Evolutionary conservation across 2,329 filamentous ascomycete genomes (phyloP), one percentile per base, ranked within the genome.

Genomic region (Pyrenophora teres): DNA sequence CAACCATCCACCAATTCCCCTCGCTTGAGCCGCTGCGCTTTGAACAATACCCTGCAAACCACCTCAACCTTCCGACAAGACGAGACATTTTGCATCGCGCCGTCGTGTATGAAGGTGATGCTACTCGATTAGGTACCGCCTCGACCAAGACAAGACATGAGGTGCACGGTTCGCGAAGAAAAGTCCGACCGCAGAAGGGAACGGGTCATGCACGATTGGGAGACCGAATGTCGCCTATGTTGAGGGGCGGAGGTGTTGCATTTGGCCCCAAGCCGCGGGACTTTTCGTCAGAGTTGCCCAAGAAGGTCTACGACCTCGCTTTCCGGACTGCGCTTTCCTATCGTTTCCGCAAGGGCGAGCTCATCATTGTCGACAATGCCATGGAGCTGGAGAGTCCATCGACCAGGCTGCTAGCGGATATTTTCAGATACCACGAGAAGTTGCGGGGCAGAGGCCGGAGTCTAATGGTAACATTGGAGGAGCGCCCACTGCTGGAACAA

Each of bases 241-340:
- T 91, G 36, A 82, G 82, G 56, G 94, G 94, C 59, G 94, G 94
- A 75, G 93, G 92, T 75, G 93, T 95, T 64, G 80, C 86, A 0
- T 90, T 92, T 68, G 94, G 94, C n/a, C 94, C 94, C 23, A 87
- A 92, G 65, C 92, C 92, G 21, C 84, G 94, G 72, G 91, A 97
- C 77, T 99, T 99, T 71, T 84, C 85, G 54, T 95, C 92, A 18
- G 83, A 83, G 13, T 80, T 99, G 48, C 92, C 88, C 65, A 83
- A 83, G 70, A 97, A 97, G 79, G 85, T 96, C 40, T 99, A 99
- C 78, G 92, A 97, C 76, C 82, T 95, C 65, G 94, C 94, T 8
- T 97, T 91, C 90, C 86, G 94, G 70, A 97, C 89, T 37, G 94
- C 94, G 9, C 82, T 99, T 60, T 94, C 89, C 69, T 96, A 96